These are phyloP conservation scores for Boletus subparvulus DNA, from an alignment of 768 basidiomycete species.

Conservation along the genomic window DNA sequence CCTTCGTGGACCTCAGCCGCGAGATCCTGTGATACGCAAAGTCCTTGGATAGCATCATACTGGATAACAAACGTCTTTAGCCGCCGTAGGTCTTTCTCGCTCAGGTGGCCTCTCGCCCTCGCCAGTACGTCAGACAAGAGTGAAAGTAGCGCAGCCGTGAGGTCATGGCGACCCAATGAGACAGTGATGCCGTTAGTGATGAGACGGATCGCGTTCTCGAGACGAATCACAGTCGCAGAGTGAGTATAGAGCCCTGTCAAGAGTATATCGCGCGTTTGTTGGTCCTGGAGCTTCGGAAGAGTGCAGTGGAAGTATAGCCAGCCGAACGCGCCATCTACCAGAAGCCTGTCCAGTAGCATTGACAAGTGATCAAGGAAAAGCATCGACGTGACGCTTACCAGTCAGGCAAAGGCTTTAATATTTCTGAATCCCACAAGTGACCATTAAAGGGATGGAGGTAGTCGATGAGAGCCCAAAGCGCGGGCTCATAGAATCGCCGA, in stretches of 20 bases:
- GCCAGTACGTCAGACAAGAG: constrained; percentile 42
- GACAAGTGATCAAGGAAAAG: neutral
- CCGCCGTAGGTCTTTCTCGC: constrained; percentile 27
- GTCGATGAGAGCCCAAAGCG: constrained; percentile 44
- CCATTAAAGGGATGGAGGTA: constrained; percentile 42
- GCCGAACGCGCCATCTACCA: constrained; percentile 37
- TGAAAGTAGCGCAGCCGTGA: constrained; percentile 34
- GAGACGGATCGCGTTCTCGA: constrained; percentile 40
- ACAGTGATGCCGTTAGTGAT: constrained; percentile 37
- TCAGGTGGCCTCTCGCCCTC: constrained; percentile 28
- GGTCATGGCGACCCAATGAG: constrained; percentile 18
- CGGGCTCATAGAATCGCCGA: constrained; percentile 40
- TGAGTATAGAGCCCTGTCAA: constrained; percentile 32
- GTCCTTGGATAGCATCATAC: constrained; percentile 31
- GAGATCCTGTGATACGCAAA: constrained; percentile 35
- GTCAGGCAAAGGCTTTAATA: constrained; percentile 11
- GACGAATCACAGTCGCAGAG: constrained; percentile 24
- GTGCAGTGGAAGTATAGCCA: constrained; percentile 43
- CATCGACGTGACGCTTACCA: constrained; percentile 26
- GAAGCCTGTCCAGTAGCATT: constrained; percentile 8
- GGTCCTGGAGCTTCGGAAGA: constrained; percentile 21
- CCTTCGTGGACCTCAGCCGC: constrained; percentile 35
- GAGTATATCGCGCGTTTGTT: constrained; percentile 33
- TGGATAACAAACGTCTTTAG: constrained; percentile 46
- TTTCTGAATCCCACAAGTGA: constrained; percentile 41